Evolutionary conservation across 1,284 basidiomycete genomes (phyloP).

Genomic region (Ceratobasidium sp.): DNA sequence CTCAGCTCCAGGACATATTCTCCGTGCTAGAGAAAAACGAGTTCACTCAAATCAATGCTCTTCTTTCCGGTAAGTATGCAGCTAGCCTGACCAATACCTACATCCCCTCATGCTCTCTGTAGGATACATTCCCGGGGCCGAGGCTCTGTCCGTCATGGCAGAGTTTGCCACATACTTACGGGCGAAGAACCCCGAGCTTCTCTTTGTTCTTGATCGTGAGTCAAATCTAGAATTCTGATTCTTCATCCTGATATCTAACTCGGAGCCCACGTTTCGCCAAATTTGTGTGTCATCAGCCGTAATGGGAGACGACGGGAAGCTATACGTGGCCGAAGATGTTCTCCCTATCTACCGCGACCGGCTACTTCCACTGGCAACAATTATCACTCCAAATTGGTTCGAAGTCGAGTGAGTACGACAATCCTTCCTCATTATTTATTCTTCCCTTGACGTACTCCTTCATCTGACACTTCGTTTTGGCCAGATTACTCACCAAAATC

Average conservation of each 20-base stretch:
- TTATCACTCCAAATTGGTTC: conserved; percentile 98
- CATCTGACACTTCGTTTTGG: neutral
- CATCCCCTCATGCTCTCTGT: neutral
- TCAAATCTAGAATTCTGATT: conserved; percentile 36
- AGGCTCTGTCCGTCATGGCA: conserved; percentile 75
- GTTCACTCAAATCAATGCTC: conserved; percentile 67
- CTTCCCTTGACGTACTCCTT: neutral
- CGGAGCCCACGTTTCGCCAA: conserved; percentile 22
- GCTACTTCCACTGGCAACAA: conserved; percentile 82
- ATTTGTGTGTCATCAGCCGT: conserved; percentile 65
- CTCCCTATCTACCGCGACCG: conserved; percentile 83
- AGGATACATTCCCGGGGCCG: conserved; percentile 91
- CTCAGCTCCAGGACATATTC: conserved; percentile 76
- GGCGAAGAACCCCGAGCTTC: conserved; percentile 64
- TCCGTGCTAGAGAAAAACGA: conserved; percentile 73
- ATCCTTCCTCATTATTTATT: conserved; percentile 45
- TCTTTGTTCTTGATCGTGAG: conserved; percentile 93
- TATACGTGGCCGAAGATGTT: conserved; percentile 91
- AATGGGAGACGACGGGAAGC: conserved; percentile 85
- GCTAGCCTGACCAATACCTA: neutral
- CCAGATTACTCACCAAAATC: conserved; percentile 77
- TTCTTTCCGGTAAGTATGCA: conserved; percentile 56
- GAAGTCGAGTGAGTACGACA: conserved; percentile 97
- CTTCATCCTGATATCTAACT: conserved; percentile 7
- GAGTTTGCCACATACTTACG: conserved; percentile 72